phyloP scores from a whole-genome alignment of 257 asterid genomes.

The Jaltomata sinuosa region DNA sequence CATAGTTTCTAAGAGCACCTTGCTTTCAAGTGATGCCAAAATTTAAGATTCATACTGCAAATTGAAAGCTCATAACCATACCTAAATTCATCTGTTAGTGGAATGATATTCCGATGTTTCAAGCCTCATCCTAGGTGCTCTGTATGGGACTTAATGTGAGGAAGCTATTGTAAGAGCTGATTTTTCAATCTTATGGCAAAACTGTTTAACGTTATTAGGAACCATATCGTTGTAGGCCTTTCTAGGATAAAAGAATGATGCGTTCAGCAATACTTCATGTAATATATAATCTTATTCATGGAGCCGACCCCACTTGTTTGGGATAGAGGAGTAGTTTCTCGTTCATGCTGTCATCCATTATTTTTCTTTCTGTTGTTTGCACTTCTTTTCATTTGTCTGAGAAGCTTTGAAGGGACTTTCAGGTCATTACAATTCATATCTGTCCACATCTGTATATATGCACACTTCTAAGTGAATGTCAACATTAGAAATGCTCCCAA shows the following conservation, averaged over 20 bases:
- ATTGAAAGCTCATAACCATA: not conserved
- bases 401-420: not conserved
- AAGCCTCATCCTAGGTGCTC: not conserved
- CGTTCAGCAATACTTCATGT: not conserved
- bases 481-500: not conserved
- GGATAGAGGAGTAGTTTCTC: not conserved
- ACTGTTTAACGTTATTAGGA: not conserved
- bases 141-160: not conserved
- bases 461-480: not conserved
- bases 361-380: not conserved
- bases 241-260: not conserved
- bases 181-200: not conserved
- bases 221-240: not conserved
- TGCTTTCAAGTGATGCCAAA: not conserved
- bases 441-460: not conserved
- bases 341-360: not conserved
- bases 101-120: not conserved
- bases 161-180: not conserved
- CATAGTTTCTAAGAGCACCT: not conserved
- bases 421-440: not conserved
- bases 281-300: not conserved
- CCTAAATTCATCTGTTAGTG: not conserved
- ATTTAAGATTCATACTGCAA: not conserved
- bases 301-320: not conserved
- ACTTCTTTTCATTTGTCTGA: not conserved